Evolutionary conservation across 345 rosid species (phyloP), one percentile per base, ranked within the genome.

Genomic region (Ceriops decandra): DNA sequence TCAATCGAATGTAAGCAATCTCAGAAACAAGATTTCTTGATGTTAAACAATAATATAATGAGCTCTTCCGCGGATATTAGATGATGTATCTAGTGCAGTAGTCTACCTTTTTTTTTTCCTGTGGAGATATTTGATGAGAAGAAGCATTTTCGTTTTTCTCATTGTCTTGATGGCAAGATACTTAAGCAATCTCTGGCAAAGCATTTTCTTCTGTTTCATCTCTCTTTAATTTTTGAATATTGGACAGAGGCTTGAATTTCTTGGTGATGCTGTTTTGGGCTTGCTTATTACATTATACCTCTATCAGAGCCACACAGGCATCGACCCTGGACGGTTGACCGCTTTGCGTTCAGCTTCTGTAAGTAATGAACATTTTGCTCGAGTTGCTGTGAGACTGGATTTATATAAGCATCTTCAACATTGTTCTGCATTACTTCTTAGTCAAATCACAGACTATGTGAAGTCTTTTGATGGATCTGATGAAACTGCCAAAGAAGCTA

Each of bases 231-330:
- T 20, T 57, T 70, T 71, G 22, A 59, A 51, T 47, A 62, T 72
- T 60, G 16, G 66, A 65, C 89, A 93, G 99, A 91, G 96, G 79
- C 88, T 90, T 72, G 99, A 95, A 82, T 95, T 88, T 83, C 97
- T 95, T 2, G 97, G 97, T 1, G 96, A 95, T 68, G 81, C 96
- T 62, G 95, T 82, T 6, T 80, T 90, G 81, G 97, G 91, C 78
- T 71, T 91, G 84, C 88, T 91, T 35, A 91, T 95, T 59, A 95
- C 97, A 24, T 61, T 70, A 71, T 86, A 95, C 79, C 91, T 89
- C 52, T 95, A 88, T 77, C 82, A 84, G 80, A 82, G 72, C 64
- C 84, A 95, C 70, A 49, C 72, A 11, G 72, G 81, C 49, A 75
- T 86, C 16, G 88, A 93, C 66, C 97, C 96, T 28, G 99, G 99